Conservation (phyloP, 176 grass and related monocot genomes). For the Oryza coarctata region DNA sequence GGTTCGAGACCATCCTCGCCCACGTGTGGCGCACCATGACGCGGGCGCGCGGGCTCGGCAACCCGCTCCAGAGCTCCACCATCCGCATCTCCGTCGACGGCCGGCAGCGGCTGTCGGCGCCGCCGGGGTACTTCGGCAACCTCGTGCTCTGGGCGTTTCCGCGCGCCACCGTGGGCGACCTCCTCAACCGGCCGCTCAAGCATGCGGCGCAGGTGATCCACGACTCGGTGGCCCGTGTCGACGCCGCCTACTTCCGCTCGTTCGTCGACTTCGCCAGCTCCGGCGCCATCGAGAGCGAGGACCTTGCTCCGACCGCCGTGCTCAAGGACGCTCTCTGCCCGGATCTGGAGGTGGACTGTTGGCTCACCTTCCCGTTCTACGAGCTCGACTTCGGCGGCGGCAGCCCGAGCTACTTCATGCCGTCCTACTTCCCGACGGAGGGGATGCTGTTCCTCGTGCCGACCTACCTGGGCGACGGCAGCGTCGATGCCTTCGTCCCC, state of each 20-base stretch:
- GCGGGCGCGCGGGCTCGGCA: conserved; percentile 30
- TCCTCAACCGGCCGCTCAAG: conserved; percentile 36
- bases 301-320: conserved; percentile 45
- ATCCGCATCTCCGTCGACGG: conserved; percentile 66
- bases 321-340: conserved; percentile 49
- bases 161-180: conserved; percentile 36
- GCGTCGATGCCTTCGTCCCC: conserved; percentile 60
- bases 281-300: conserved; percentile 36
- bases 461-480: conserved; percentile 55
- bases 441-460: conserved; percentile 64
- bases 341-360: conserved; percentile 70
- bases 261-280: conserved; percentile 65
- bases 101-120: conserved; percentile 38
- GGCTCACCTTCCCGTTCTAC: conserved; percentile 61
- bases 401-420: conserved; percentile 59
- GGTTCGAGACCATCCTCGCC: conserved; percentile 58
- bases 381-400: conserved; percentile 67
- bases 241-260: conserved; percentile 62
- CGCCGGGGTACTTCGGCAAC: conserved; percentile 62
- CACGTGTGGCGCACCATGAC: conserved; percentile 66
- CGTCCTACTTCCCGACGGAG: conserved; percentile 58
- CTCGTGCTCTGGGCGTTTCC: conserved; percentile 70
- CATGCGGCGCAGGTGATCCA: conserved; percentile 58
- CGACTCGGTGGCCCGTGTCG: conserved; percentile 40
- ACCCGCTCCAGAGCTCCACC: conserved; percentile 14